Conservation (phyloP, 2,329 filamentous ascomycete species). For the Domatiomyces catenatus region DNA sequence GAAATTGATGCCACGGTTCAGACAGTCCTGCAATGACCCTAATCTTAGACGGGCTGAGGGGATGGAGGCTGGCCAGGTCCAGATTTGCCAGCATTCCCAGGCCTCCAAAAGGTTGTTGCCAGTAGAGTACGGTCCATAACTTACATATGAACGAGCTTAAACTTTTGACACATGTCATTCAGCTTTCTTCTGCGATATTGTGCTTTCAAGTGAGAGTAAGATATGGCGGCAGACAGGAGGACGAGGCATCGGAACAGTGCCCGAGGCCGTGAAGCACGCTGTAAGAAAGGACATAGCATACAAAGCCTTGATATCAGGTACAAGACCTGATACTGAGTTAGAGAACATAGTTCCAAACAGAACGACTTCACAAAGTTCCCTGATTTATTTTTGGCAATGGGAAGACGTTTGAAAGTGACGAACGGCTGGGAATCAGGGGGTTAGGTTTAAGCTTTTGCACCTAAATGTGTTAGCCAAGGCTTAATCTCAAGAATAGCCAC, state of each 20-base stretch:
- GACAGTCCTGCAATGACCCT: not conserved
- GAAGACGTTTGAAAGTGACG: no score
- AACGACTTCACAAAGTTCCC: not conserved
- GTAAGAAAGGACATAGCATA: not conserved
- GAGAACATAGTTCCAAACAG: not conserved
- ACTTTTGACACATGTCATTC: no score
- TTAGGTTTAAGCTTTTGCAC: not conserved
- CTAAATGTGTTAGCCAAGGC: not conserved
- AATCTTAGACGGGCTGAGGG: not conserved
- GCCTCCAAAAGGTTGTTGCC: not conserved
- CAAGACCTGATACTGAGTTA: not conserved
- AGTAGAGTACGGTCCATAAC: no score
- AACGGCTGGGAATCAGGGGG: no score
- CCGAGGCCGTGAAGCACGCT: not conserved
- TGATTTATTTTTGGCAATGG: not conserved
- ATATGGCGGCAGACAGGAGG: no score
- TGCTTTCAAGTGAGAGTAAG: no score
- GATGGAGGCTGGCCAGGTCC: not conserved
- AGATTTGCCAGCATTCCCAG: not conserved
- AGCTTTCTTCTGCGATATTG: no score
- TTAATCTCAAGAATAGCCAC: not conserved
- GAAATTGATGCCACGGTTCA: not conserved
- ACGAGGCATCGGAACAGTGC: no score
- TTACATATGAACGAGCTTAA: no score
- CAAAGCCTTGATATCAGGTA: not conserved